Base-by-base conservation (phyloP, 2,329 filamentous ascomycete genomes). In the Salinomyces thailandicus region DNA sequence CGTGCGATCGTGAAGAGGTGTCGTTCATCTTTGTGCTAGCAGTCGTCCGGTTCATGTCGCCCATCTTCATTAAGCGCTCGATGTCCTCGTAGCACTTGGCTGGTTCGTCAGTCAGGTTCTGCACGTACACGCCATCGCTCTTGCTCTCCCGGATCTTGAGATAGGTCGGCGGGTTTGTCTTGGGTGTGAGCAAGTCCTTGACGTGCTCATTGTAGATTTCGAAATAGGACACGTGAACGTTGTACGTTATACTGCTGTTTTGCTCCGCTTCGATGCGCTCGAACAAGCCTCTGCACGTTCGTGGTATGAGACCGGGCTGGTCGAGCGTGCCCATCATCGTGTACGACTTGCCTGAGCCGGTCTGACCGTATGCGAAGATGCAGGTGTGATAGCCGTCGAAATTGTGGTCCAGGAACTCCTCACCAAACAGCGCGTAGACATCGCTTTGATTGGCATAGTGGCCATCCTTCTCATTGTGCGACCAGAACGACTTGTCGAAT, bases 201-300 rank as follows among this genome's bases (percentile, higher is more conserved):
- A 98, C 91, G 62, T 96, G 91, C 64, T 98, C 91, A 62, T 98
- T 98, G 73, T 98, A 98, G 43, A 98, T 91, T 60, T 98, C 91
- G 55, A 98, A 96, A 66, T 98, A 98, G 3, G 87, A 95, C 18
- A 96, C 91, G 45, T 91, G 82, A 46, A 98, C 91, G 52, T 89
- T 91, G 70, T 95, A 98, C 49, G 85, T 93, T 58, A 94, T 85
- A 61, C 91, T 93, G 36, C 86, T 82, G 31, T 82, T 82, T 53
- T 93, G 81, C 48, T 83, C 79, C 29, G 77, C 75, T 47, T 89
- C 81, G 57, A 98, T 95, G 37, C 91, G 77, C 65, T 94, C 79
- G 58, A 98, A 98, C 34, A 98, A 72, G 61, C 95, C 91, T 60
- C 94, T 81, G 61, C 91, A 98, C 7, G 91, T 98, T 34, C 87